Base-by-base conservation (phyloP, 164 flowering plant species). In the Litsea cubeba region DNA sequence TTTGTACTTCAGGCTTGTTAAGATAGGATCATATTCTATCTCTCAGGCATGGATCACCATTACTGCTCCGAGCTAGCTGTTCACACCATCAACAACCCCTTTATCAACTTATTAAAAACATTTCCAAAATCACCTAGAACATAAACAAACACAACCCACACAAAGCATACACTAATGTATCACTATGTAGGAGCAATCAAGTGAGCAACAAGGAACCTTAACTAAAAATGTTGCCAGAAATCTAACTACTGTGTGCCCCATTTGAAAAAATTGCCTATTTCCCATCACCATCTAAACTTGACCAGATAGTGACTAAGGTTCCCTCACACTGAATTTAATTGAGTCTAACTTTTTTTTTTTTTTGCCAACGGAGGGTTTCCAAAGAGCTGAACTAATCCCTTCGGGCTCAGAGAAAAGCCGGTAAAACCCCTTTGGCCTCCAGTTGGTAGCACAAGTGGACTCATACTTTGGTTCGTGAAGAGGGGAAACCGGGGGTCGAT, bases 21-120 rank as follows among this genome's bases (percentile, higher is more conserved):
- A 85, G 84, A 74, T 85, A 85, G 17, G 71, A 64, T 46, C 78
- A 69, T 58, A 82, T 74, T 40, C 86, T 71, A 3, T 78, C 82
- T 50, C 12, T 12, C 69, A 85, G 80, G 75, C 88, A 85, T 35
- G 86, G 88, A 72, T 85, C 83, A 22, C 81, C 60, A n/a, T 5
- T 70, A 25, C 57, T 67, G 25, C 70, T 71, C 65, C 68, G 25
- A 2, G 73, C 70, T 50, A 81, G 54, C 82, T 81, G 79, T 77
- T 12, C 62, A 22, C 10, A 35, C 7, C 3, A 49, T 40, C 40
- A 73, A 50, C 28, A 18, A 66, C 12, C 17, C 5, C 35, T 17
- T 63, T 7, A 62, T 17, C 65, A 20, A 62, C 24, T 20, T 5
- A 8, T 2, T 17, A 20, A 62, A 22, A 22, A 26, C 3, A 26